phyloP scores from a whole-genome alignment of 2,329 filamentous ascomycete genomes.

The Phialophora chinensis region DNA sequence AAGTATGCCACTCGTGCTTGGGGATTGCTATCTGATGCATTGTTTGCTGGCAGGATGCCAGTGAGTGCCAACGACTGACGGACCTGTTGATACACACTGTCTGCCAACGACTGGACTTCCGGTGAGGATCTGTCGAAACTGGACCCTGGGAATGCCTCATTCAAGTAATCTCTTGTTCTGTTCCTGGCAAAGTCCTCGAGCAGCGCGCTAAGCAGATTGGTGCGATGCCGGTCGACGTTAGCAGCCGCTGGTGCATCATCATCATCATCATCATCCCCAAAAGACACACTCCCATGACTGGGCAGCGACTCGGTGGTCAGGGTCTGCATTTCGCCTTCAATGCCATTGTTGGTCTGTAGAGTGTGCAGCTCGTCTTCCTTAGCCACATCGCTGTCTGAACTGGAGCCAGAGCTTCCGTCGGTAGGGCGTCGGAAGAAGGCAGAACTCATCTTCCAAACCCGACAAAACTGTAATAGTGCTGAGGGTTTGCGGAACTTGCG shows the following conservation, averaged over 20 bases:
- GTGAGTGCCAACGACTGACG: slow-evolving; percentile 51
- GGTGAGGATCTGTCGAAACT: slow-evolving; percentile 50
- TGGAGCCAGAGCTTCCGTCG: slow-evolving; percentile 32
- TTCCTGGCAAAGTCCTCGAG: slow-evolving; percentile 54
- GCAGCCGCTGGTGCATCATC: slow-evolving; percentile 18
- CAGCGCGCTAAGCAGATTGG: slow-evolving; percentile 51
- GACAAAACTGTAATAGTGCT: background rate
- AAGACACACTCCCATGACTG: slow-evolving; percentile 32
- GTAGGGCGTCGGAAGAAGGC: slow-evolving; percentile 35
- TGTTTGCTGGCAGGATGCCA: slow-evolving; percentile 50
- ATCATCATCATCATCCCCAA: slow-evolving; percentile 28
- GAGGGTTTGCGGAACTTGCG: background rate
- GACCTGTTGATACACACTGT: slow-evolving; percentile 50
- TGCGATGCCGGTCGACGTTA: slow-evolving; percentile 35
- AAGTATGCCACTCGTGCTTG: slow-evolving; percentile 44
- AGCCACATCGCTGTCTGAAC: slow-evolving; percentile 24
- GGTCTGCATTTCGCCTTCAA: slow-evolving; percentile 25
- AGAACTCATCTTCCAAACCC: slow-evolving; percentile 29
- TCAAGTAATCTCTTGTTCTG: slow-evolving; percentile 53
- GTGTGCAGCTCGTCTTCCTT: slow-evolving; percentile 14
- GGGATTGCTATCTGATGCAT: slow-evolving; percentile 40
- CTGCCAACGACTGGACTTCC: slow-evolving; percentile 51
- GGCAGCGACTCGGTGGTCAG: slow-evolving; percentile 36
- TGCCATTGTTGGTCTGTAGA: slow-evolving; percentile 12
- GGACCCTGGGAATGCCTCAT: slow-evolving; percentile 46